These are phyloP conservation scores for Botrytis tulipae DNA, from an alignment of 2,329 filamentous ascomycete genomes.

Conservation along the genomic window DNA sequence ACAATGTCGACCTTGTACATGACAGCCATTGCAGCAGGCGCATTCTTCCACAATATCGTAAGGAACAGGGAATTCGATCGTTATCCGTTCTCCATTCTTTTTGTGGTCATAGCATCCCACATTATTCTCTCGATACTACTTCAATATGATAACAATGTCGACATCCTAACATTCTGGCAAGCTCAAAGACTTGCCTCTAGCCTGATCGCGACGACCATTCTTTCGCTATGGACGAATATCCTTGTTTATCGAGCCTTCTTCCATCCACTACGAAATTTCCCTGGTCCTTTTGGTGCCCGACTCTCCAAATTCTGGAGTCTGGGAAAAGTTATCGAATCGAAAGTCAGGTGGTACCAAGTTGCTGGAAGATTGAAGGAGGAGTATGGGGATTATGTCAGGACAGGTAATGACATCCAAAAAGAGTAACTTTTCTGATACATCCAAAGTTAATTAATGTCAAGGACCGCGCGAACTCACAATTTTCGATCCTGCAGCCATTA, in stretches of 20 bases:
- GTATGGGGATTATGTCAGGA: slow-evolving; percentile 34
- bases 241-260: slow-evolving; percentile 54
- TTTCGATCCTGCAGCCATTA: slow-evolving; percentile 28
- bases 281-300: slow-evolving; percentile 32
- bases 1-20: not conserved
- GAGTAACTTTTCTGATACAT: not conserved
- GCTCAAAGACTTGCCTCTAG: not conserved
- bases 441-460: not conserved
- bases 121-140: not conserved
- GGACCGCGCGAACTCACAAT: slow-evolving; percentile 30
- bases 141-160: not conserved
- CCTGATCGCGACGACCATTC: not conserved
- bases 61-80: slow-evolving; percentile 5
- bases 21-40: not conserved
- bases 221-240: slow-evolving; percentile 41
- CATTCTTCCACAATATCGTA: not conserved
- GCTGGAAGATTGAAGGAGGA: slow-evolving; percentile 25
- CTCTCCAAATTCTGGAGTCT: slow-evolving; percentile 32
- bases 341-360: slow-evolving; percentile 22
- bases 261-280: slow-evolving; percentile 36
- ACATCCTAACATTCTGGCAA: not conserved
- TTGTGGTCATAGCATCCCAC: not conserved
- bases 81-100: not conserved
- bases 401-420: not conserved
- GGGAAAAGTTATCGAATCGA: slow-evolving; percentile 13